Evolutionary conservation across 2,329 filamentous ascomycete species (phyloP).

Genomic region (Thielaviopsis musarum): DNA sequence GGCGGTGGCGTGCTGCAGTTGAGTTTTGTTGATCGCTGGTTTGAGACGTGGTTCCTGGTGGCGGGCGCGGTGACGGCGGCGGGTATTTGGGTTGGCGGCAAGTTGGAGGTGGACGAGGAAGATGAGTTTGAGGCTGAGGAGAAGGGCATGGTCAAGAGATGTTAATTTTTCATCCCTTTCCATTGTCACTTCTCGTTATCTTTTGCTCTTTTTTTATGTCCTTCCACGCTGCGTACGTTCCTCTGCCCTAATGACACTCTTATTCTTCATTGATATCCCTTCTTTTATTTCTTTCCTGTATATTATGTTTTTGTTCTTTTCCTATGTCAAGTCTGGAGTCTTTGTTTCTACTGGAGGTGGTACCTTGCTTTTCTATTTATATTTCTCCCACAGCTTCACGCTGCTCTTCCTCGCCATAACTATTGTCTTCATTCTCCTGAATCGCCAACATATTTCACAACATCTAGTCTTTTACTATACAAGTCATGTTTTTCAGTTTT

Average conservation of each 20-base stretch:
- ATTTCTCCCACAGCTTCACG: too few species aligned
- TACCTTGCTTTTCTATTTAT: too few species aligned
- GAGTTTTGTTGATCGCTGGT: slow-evolving; percentile 52
- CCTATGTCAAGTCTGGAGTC: too few species aligned
- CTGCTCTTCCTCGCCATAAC: too few species aligned
- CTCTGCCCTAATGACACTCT: too few species aligned
- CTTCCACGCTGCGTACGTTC: neutral
- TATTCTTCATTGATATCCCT: too few species aligned
- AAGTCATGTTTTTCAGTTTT: too few species aligned
- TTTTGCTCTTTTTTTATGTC: slow-evolving; percentile 1
- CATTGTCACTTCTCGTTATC: too few species aligned
- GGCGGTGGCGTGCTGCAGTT: slow-evolving; percentile 51
- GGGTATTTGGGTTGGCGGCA: slow-evolving; percentile 49
- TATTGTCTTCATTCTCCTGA: neutral
- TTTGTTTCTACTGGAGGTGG: too few species aligned
- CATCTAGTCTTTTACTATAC: neutral
- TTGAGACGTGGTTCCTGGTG: slow-evolving; percentile 69
- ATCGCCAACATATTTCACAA: neutral
- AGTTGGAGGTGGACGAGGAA: slow-evolving; percentile 35
- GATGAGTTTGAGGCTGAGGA: slow-evolving; percentile 44
- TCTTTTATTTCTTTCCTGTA: neutral
- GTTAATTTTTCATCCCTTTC: slow-evolving; percentile 22
- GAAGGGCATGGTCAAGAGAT: slow-evolving; percentile 57
- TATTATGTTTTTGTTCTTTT: neutral
- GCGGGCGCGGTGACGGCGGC: slow-evolving; percentile 47